These are phyloP conservation scores for Saprolegnia parasitica DNA, from an alignment of 352 stramenopile genomes.

Conservation along the genomic window DNA sequence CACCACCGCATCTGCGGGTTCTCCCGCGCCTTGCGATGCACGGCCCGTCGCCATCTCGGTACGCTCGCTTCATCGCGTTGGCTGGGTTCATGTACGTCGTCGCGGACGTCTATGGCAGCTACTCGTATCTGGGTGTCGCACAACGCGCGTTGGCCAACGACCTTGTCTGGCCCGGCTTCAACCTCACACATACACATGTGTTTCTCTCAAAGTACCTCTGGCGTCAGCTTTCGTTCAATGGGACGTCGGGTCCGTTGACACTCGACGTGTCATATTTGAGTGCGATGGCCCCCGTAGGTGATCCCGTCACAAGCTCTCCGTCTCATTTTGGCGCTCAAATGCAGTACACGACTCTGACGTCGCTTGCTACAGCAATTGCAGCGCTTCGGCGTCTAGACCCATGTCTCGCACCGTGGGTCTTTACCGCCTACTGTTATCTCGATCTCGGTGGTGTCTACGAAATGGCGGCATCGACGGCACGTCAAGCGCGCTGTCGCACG, in stretches of 20 bases:
- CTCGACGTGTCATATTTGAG: background rate
- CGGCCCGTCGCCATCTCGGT: background rate
- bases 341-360: background rate
- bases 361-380: background rate
- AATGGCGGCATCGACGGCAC: background rate
- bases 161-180: constrained; percentile 3
- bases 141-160: background rate
- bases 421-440: background rate
- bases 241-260: background rate
- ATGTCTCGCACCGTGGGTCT: background rate
- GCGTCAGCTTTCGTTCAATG: background rate
- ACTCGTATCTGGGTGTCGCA: background rate
- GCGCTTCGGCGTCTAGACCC: background rate
- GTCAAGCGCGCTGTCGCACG: background rate
- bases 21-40: background rate
- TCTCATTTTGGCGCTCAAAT: background rate
- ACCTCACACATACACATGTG: background rate
- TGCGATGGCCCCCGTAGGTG: background rate
- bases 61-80: background rate
- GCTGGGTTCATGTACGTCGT: constrained; percentile 1
- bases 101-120: background rate
- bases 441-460: background rate
- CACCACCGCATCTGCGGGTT: background rate
- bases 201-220: background rate
- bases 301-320: no score